phyloP scores from a whole-genome alignment of 1,284 basidiomycete genomes.

The Dichomitus squalens region DNA sequence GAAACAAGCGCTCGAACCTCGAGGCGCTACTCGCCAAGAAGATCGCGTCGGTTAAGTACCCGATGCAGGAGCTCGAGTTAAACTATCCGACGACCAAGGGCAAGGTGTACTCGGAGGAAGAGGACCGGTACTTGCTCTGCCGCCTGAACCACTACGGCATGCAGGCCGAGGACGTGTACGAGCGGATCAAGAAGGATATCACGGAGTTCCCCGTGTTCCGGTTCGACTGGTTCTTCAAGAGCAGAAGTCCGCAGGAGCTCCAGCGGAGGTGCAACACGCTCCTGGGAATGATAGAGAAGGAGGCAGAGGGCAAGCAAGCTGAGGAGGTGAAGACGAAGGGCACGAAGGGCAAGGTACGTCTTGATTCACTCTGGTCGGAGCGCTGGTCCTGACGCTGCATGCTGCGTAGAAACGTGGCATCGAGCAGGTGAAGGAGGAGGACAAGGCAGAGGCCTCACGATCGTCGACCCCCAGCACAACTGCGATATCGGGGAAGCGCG shows the following conservation, averaged over 20 bases:
- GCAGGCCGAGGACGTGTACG: constrained; percentile 90
- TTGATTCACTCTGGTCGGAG: not conserved
- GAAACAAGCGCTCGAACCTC: constrained; percentile 84
- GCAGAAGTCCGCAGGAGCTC: constrained; percentile 89
- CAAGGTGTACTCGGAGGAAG: constrained; percentile 95
- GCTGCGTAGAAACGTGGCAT: constrained; percentile 61
- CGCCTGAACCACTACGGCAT: constrained; percentile 93
- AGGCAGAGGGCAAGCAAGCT: constrained; percentile 65
- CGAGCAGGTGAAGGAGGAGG: constrained; percentile 64
- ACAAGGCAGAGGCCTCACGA: constrained; percentile 54
- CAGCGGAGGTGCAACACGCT: constrained; percentile 90
- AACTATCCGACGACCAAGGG: constrained; percentile 95
- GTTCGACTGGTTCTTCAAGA: constrained; percentile 99
- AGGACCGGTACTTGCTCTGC: constrained; percentile 94
- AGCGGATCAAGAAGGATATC: constrained; percentile 95
- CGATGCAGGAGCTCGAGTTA: constrained; percentile 94
- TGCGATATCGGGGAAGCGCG: constrained; percentile 44
- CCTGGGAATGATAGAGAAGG: constrained; percentile 91
- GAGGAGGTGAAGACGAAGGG: constrained; percentile 68
- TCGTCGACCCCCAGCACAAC: constrained; percentile 56
- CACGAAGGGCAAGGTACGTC: constrained; percentile 60
- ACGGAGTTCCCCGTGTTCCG: constrained; percentile 96
- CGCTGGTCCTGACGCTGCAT: not conserved
- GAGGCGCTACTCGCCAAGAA: constrained; percentile 80
- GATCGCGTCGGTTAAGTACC: constrained; percentile 80